phyloP scores from a whole-genome alignment of 148 eudicot genomes.

The Vaccinium corymbosum region DNA sequence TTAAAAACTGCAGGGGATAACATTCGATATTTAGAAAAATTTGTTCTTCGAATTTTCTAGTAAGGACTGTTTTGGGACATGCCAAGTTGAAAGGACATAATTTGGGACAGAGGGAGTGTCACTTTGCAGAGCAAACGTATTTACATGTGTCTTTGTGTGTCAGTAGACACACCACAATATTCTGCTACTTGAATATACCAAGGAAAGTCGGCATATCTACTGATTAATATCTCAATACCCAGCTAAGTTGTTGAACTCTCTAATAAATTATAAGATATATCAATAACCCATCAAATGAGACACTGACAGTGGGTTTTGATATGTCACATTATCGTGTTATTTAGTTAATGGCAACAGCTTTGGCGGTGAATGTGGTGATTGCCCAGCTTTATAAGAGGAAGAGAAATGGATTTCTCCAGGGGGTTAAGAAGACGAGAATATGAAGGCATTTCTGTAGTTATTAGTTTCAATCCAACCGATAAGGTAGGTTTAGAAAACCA shows the following conservation, averaged over 20 bases:
- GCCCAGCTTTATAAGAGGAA: background rate
- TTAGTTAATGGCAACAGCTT: background rate
- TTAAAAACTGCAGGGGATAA: background rate
- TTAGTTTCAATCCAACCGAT: background rate
- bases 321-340: background rate
- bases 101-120: background rate
- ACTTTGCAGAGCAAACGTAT: background rate
- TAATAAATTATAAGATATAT: background rate
- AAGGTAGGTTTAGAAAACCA: background rate
- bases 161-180: background rate
- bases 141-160: background rate
- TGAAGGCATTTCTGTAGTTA: background rate
- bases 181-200: background rate
- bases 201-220: background rate
- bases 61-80: background rate
- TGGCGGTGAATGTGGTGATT: background rate
- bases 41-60: background rate
- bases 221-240: background rate
- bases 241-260: background rate
- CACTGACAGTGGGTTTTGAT: background rate
- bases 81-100: slow-evolving; percentile 1
- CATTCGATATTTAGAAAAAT: background rate
- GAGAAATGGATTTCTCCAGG: background rate
- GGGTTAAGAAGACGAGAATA: background rate
- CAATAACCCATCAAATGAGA: background rate